phyloP scores from a whole-genome alignment of 2,329 filamentous ascomycete species.

The Samsoniella hepiali region DNA sequence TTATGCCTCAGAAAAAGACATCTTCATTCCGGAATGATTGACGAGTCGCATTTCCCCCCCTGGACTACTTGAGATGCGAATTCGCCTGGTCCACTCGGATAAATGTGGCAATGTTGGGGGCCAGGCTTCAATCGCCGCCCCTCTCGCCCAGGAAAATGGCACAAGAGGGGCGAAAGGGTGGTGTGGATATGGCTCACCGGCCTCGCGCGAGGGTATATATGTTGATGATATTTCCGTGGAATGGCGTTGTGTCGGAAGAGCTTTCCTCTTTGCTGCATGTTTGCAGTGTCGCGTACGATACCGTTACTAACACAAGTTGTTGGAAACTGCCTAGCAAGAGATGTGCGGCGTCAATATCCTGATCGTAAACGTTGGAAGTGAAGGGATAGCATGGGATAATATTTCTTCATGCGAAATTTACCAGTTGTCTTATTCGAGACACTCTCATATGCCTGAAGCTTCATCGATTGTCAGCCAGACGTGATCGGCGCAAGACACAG shows the following conservation, averaged over 20 bases:
- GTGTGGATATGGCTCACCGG: neutral
- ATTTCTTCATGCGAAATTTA: too few species aligned
- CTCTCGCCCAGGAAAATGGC: neutral
- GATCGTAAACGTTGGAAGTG: too few species aligned
- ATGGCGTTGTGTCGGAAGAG: neutral
- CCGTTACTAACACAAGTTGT: too few species aligned
- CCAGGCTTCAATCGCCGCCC: neutral
- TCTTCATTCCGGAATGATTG: neutral
- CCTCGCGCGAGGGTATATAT: too few species aligned
- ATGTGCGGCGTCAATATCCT: too few species aligned
- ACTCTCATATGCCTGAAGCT: too few species aligned
- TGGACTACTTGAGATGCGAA: neutral
- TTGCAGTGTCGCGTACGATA: too few species aligned
- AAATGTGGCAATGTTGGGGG: slow-evolving; percentile 2
- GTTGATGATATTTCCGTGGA: neutral
- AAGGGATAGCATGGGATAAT: too few species aligned
- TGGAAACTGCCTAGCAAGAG: too few species aligned
- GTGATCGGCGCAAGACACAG: too few species aligned
- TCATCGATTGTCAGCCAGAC: too few species aligned
- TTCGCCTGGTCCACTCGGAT: neutral
- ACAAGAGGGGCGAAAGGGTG: neutral
- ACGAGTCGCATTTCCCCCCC: neutral
- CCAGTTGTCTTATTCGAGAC: too few species aligned
- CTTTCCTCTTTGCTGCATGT: neutral
- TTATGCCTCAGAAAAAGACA: neutral